Percentiles rank a stretch among this genome's conserved stretches.
These are phyloP conservation scores for Pestalotiopsis sp. DNA, from an alignment of 2,329 filamentous ascomycete genomes.

Conservation along the genomic window DNA sequence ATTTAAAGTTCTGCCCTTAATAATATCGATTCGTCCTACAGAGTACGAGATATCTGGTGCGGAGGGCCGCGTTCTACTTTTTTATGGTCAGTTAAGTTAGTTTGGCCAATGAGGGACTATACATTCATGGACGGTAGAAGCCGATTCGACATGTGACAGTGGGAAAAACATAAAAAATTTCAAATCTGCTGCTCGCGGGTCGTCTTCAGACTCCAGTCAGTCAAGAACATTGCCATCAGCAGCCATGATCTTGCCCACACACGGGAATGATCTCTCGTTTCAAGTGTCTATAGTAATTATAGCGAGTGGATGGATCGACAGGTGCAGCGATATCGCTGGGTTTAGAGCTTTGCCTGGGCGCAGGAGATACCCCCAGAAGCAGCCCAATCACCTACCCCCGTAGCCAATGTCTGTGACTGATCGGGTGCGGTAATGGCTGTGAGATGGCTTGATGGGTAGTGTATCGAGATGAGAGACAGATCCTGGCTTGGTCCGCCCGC, in stretches of 20 bases:
- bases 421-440: not conserved
- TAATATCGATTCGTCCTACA: not conserved
- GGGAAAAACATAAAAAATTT: not conserved
- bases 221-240: not conserved
- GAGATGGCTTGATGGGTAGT: not conserved
- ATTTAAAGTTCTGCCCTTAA: not conserved
- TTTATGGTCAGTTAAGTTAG: not conserved
- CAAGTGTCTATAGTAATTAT: not conserved
- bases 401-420: not conserved
- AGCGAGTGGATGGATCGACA: not conserved
- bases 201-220: not conserved
- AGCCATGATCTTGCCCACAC: not conserved
- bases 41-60: not conserved
- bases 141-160: not conserved
- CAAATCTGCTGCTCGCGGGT: not conserved
- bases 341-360: not conserved
- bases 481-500: not conserved
- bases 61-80: not conserved
- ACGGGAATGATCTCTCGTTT: not conserved
- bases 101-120: not conserved
- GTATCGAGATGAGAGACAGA: not conserved
- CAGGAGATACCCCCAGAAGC: not conserved
- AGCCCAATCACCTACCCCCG: not conserved
- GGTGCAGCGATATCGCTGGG: not conserved
- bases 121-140: not conserved